phyloP scores from a whole-genome alignment of 2,329 filamentous ascomycete species.

The Clathrospora elynae region DNA sequence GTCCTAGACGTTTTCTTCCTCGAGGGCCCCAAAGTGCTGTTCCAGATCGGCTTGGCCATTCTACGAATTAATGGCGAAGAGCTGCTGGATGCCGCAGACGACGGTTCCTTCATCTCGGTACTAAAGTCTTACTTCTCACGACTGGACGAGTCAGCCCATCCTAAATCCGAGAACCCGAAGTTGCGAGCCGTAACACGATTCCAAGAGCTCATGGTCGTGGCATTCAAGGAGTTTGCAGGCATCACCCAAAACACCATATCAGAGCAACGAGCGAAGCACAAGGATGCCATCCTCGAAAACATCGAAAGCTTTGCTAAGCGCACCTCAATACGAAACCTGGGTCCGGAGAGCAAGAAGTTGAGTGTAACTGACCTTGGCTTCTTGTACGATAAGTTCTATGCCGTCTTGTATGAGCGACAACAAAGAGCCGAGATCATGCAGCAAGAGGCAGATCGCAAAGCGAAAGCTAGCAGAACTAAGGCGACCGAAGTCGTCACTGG shows the following conservation, averaged over 20 bases:
- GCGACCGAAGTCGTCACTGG: constrained; percentile 57
- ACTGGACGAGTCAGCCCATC: constrained; percentile 93
- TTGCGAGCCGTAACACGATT: constrained; percentile 92
- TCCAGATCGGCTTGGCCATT: constrained; percentile 96
- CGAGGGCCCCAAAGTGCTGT: constrained; percentile 94
- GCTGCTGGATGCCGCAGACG: constrained; percentile 87
- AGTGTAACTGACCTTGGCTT: constrained; percentile 84
- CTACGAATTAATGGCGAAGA: constrained; percentile 96
- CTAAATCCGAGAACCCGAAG: constrained; percentile 93
- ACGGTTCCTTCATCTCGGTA: constrained; percentile 95
- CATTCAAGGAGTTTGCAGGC: constrained; percentile 95
- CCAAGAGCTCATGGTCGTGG: constrained; percentile 98
- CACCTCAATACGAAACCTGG: constrained; percentile 93
- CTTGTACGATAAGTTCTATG: constrained; percentile 93
- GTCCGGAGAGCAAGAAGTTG: constrained; percentile 91
- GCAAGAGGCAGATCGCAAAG: constrained; percentile 67
- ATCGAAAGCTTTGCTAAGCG: constrained; percentile 98
- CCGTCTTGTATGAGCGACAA: constrained; percentile 86
- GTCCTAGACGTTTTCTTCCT: constrained; percentile 98
- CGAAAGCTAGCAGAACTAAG: constrained; percentile 65
- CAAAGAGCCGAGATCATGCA: constrained; percentile 78
- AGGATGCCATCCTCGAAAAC: constrained; percentile 89
- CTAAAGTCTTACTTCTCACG: constrained; percentile 93
- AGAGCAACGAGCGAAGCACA: constrained; percentile 88
- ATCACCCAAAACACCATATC: constrained; percentile 93